Evolutionary conservation across 2,329 filamentous ascomycete species (phyloP).

Genomic region (Calonectria pseudoreteaudii): DNA sequence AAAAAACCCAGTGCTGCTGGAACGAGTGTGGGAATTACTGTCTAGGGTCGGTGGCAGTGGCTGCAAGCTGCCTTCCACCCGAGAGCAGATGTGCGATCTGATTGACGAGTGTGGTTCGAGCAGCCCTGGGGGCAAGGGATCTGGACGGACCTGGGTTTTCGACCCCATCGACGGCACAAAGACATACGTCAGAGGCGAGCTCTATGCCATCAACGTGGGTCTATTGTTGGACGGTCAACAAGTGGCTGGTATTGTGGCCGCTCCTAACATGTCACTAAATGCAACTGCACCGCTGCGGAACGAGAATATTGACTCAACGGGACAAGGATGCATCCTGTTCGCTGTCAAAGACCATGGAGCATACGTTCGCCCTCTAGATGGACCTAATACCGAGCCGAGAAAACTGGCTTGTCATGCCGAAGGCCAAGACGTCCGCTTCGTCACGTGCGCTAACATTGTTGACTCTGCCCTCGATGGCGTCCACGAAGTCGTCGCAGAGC

Average conservation of each 20-base stretch:
- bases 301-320: conserved; percentile 55
- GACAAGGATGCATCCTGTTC: conserved; percentile 62
- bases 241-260: conserved; percentile 61
- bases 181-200: conserved; percentile 64
- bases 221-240: conserved; percentile 64
- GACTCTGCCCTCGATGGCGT: conserved; percentile 62
- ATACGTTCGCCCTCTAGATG: conserved; percentile 56
- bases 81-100: conserved; percentile 62
- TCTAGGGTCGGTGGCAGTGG: conserved; percentile 44
- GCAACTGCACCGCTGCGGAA: conserved; percentile 56
- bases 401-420: conserved; percentile 48
- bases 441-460: conserved; percentile 59
- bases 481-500: conserved; percentile 57
- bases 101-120: conserved; percentile 64
- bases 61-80: conserved; percentile 51
- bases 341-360: conserved; percentile 62
- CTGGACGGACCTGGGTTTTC: conserved; percentile 66
- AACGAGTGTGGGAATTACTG: conserved; percentile 62
- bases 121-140: conserved; percentile 45
- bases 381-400: conserved; percentile 38
- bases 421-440: conserved; percentile 52
- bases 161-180: conserved; percentile 72
- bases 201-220: conserved; percentile 69
- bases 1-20: conserved; percentile 54
- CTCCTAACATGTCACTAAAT: conserved; percentile 59